Evolutionary conservation across 306 rosid genomes (phyloP).

Genomic region (Morella rubra): DNA sequence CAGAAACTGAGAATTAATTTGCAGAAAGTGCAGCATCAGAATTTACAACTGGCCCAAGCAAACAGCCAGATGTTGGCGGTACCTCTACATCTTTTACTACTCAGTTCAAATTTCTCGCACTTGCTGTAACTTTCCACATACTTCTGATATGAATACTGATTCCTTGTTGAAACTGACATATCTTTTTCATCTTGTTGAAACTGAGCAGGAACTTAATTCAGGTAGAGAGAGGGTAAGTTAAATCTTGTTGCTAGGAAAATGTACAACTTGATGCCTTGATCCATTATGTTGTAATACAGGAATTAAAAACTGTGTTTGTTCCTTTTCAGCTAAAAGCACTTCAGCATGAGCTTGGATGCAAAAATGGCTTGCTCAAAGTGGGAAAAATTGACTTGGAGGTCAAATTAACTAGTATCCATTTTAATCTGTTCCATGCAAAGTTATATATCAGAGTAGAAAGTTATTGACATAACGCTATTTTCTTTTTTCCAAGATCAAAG

Average conservation of each 20-base stretch:
- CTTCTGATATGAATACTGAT: neutral
- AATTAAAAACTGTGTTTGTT: conserved; percentile 18
- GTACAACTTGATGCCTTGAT: conserved; percentile 20
- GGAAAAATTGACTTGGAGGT: conserved; percentile 53
- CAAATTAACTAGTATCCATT: conserved; percentile 31
- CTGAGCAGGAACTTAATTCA: conserved; percentile 81
- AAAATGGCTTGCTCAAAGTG: conserved; percentile 57
- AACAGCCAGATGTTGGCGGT: conserved; percentile 74
- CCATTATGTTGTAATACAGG: conserved; percentile 1
- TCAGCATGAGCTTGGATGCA: conserved; percentile 72
- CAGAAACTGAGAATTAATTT: conserved; percentile 52
- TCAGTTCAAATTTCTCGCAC: conserved; percentile 3
- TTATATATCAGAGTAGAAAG: neutral
- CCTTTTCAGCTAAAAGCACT: conserved; percentile 58
- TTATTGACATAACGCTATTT: conserved; percentile 25
- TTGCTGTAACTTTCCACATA: neutral
- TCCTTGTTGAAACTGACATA: conserved; percentile 2
- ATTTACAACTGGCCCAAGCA: conserved; percentile 65
- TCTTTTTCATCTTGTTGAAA: conserved; percentile 35
- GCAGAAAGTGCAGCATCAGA: conserved; percentile 65
- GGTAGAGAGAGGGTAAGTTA: conserved; percentile 73
- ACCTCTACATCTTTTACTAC: conserved; percentile 18
- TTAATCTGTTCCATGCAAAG: conserved; percentile 9
- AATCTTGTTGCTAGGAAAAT: conserved; percentile 20
- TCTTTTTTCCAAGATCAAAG: conserved; percentile 35